A percentile compares a stretch with the other conserved stretches of the same genome.
Conservation (phyloP, 495 filamentous ascomycete genomes). For the Podospora pseudopauciseta region DNA sequence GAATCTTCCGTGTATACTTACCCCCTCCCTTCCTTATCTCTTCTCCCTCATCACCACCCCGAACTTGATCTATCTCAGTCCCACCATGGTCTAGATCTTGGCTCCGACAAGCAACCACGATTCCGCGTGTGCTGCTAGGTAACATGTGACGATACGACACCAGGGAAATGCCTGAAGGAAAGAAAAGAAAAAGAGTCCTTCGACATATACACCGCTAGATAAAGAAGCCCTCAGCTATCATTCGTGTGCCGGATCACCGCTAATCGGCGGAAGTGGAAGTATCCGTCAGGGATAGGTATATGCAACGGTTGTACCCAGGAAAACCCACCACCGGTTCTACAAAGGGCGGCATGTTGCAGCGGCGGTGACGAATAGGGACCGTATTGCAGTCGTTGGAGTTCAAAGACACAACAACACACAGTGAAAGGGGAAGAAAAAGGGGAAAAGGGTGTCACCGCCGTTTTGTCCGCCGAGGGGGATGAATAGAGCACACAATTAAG, state of each 20-base stretch:
- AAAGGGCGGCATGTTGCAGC: neutral
- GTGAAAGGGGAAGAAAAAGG: neutral
- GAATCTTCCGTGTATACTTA: neutral
- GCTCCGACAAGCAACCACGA: neutral
- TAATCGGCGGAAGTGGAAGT: neutral
- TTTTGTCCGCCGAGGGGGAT: neutral
- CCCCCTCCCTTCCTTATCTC: neutral
- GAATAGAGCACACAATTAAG: neutral
- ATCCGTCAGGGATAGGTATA: neutral
- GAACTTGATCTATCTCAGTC: neutral
- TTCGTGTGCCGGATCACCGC: neutral
- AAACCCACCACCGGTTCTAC: neutral
- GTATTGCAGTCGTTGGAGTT: neutral
- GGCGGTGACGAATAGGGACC: slow-evolving; percentile 2
- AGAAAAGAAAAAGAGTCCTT: neutral
- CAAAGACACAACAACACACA: neutral
- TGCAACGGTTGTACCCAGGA: neutral
- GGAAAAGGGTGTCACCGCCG: neutral
- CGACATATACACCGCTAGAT: neutral
- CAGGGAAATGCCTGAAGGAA: neutral
- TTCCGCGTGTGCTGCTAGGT: neutral
- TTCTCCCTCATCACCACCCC: neutral
- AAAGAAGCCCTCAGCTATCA: neutral
- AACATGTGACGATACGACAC: neutral
- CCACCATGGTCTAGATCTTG: slow-evolving; percentile 1